Conservation (phyloP, 78 protist species). For the Dictyostelium citrinum region DNA sequence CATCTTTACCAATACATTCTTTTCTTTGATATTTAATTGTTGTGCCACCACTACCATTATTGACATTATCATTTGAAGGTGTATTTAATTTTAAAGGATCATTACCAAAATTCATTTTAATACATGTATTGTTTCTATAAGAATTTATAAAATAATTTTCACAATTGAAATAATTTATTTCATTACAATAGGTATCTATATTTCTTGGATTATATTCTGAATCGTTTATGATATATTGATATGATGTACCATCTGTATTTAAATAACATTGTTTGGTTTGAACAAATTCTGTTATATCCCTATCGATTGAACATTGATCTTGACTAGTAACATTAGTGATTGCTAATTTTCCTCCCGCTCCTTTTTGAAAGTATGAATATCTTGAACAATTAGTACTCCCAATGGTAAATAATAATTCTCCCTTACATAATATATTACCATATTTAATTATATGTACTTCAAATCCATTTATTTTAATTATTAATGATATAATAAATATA, state of each 20-base stretch:
- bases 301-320: neutral
- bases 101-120: neutral
- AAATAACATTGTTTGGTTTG: neutral
- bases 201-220: neutral
- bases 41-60: neutral
- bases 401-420: neutral
- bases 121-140: neutral
- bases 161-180: neutral
- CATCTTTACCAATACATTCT: neutral
- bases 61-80: neutral
- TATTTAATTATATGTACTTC: neutral
- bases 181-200: neutral
- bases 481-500: neutral
- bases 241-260: neutral
- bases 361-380: neutral
- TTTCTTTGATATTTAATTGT: neutral
- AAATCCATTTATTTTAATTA: neutral
- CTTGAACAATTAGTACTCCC: neutral
- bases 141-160: neutral
- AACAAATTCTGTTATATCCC: neutral
- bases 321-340: neutral
- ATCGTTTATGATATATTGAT: neutral
- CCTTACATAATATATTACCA: neutral
- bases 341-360: neutral
- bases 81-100: neutral